Base-by-base conservation (phyloP, 2,329 filamentous ascomycete genomes). In the Intubia oerlemansii region DNA sequence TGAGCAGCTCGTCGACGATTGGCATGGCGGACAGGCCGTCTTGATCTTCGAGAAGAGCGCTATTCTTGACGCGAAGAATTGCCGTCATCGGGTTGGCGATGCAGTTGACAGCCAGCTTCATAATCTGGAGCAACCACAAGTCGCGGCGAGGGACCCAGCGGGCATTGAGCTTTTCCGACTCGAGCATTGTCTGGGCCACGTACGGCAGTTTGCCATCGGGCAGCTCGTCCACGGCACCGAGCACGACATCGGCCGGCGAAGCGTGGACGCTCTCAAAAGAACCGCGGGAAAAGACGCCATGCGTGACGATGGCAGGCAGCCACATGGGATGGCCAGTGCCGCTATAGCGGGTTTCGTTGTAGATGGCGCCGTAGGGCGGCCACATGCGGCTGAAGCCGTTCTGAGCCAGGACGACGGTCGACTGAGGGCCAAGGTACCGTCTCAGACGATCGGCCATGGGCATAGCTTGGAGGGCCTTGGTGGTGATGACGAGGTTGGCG, bases 11-110 rank as follows among this genome's bases (percentile, higher is more conserved):
- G 25, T 74, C 66, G 43, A 84, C 71, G 5, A 78, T 56, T n/a
- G n/a, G n/a, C n/a, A n/a, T n/a, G 16, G 54, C 56, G 3, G 20
- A 11, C 7, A 22, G 10, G 4, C 46, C 42, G 7, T 42, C 38
- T 33, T 57, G 56, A 35, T 69, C 65, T 36, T 61, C 59, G 11
- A 91, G 67, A 0, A 93, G 47, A 5, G 61, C 59, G n/a, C 82
- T 81, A 40, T 93, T 93, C 36, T 66, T 66, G 44, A 72, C 74
- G 30, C 76, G 62, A 31, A 88, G 56, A 8, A 93, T 51, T 1
- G 73, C 75, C 0, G 80, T 88, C n/a, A 93, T 52, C 0, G 85
- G 80, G 43, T 92, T 90, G 41, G 93, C 67, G 18, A 84, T 56
- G 20, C 67, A 60, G 44, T 91, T 92, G 29, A 84, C 57, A 1